A percentile compares a stretch with the other conserved stretches of the same genome.
Conservation (phyloP, 257 asterid genomes). For the Solanum raphanifolium region DNA sequence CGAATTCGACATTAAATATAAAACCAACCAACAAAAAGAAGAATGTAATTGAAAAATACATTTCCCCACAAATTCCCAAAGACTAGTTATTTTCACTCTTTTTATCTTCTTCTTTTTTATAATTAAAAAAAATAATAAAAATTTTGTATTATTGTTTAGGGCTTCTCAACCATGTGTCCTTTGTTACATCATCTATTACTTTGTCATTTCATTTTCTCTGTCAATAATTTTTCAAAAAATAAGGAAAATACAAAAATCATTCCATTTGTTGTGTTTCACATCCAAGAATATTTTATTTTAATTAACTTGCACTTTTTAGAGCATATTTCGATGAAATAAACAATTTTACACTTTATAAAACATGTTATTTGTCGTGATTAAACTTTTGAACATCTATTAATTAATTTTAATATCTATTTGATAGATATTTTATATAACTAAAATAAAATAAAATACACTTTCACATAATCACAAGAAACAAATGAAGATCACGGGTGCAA, state of each 20-base stretch:
- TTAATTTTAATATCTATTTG: not conserved
- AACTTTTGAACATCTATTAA: not conserved
- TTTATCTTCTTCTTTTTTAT: not conserved
- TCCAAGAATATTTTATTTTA: not conserved
- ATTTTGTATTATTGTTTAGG: not conserved
- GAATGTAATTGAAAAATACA: not conserved
- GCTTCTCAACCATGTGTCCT: slow-evolving; percentile 20
- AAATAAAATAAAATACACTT: not conserved
- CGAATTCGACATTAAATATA: too few relatives aligned
- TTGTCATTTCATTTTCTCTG: slow-evolving; percentile 22
- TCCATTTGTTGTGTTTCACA: slow-evolving; percentile 1
- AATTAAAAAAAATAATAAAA: too few relatives aligned
- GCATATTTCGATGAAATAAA: not conserved
- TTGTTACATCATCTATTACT: slow-evolving; percentile 21
- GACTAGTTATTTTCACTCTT: not conserved
- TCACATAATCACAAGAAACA: slow-evolving; percentile 8
- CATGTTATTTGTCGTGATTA: not conserved
- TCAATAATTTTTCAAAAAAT: not conserved
- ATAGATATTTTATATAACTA: not conserved
- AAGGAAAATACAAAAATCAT: not conserved
- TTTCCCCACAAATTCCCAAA: not conserved
- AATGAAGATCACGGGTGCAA: slow-evolving; percentile 9
- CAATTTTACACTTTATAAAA: not conserved
- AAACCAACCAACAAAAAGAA: not conserved
- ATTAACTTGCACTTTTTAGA: not conserved